Percentiles rank a stretch among this genome's conserved stretches.
Evolutionary conservation across 2,329 filamentous ascomycete species (phyloP).

Genomic region (Fusarium sp.): DNA sequence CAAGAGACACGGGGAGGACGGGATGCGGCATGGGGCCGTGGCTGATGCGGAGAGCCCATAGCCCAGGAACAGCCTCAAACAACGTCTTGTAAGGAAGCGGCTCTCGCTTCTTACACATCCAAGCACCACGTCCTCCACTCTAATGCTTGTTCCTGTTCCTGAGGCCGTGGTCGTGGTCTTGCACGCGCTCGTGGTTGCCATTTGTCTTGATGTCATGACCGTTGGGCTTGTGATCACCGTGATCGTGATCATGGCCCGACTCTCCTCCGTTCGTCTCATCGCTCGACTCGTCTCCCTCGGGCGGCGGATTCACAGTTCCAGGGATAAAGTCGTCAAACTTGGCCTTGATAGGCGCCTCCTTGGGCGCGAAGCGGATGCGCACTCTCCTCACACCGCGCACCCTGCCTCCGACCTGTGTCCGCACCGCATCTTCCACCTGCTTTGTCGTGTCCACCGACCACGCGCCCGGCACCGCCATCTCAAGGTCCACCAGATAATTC

Average conservation of each 20-base stretch:
- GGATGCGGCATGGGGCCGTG: slow-evolving; percentile 7
- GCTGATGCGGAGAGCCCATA: slow-evolving; percentile 8
- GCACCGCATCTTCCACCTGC: slow-evolving; percentile 78
- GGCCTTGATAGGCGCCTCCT: slow-evolving; percentile 68
- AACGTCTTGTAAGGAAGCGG: slow-evolving; percentile 5
- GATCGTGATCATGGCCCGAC: slow-evolving; percentile 54
- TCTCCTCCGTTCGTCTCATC: slow-evolving; percentile 39
- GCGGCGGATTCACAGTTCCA: slow-evolving; percentile 72
- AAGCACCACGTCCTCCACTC: slow-evolving; percentile 9
- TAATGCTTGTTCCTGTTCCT: slow-evolving; percentile 48
- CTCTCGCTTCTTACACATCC: slow-evolving; percentile 10
- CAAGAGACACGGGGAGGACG: background rate
- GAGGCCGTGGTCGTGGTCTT: slow-evolving; percentile 33
- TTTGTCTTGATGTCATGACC: slow-evolving; percentile 32
- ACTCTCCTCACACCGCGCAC: slow-evolving; percentile 88
- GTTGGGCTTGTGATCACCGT: slow-evolving; percentile 49
- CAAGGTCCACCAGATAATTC: slow-evolving; percentile 93
- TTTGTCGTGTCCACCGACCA: slow-evolving; percentile 81
- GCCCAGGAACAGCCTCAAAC: background rate
- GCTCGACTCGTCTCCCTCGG: slow-evolving; percentile 63
- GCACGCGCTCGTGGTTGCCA: slow-evolving; percentile 36
- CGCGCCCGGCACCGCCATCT: slow-evolving; percentile 80
- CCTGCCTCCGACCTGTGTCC: slow-evolving; percentile 77
- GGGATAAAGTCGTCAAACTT: slow-evolving; percentile 83
- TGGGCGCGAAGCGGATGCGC: slow-evolving; percentile 83